A percentile compares a stretch with the other conserved stretches of the same genome.
Conservation (phyloP, 352 stramenopile genomes). For the Globisporangium barbulae region DNA sequence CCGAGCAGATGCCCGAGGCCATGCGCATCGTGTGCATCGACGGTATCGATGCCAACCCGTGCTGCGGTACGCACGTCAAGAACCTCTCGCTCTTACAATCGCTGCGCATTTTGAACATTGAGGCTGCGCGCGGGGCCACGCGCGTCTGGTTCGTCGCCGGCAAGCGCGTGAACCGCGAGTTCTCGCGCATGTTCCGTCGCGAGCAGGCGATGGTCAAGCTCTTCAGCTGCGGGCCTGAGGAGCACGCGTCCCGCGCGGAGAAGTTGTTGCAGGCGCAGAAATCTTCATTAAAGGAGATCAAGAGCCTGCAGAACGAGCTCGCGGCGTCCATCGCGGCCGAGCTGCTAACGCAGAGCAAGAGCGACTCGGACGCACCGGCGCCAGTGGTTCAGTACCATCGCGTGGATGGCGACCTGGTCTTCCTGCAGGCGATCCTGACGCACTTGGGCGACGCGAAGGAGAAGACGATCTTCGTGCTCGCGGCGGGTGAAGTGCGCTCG, state of each 20-base stretch:
- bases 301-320: slow-evolving; percentile 71
- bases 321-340: slow-evolving; percentile 44
- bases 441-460: slow-evolving; percentile 43
- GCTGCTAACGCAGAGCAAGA: slow-evolving; percentile 26
- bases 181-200: slow-evolving; percentile 73
- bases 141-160: slow-evolving; percentile 86
- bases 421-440: slow-evolving; percentile 57
- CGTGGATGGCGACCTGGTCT: slow-evolving; percentile 56
- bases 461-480: slow-evolving; percentile 31
- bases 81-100: slow-evolving; percentile 52
- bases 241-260: slow-evolving; percentile 62
- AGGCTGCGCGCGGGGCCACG: slow-evolving; percentile 58
- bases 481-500: slow-evolving; percentile 34
- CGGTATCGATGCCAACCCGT: slow-evolving; percentile 82
- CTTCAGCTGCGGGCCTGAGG: slow-evolving; percentile 57
- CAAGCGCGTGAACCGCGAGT: slow-evolving; percentile 74
- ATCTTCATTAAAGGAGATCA: slow-evolving; percentile 56
- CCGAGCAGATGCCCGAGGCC: slow-evolving; percentile 49
- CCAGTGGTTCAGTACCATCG: slow-evolving; percentile 56
- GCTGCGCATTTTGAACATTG: slow-evolving; percentile 70
- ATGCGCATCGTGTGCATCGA: slow-evolving; percentile 86
- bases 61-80: slow-evolving; percentile 86
- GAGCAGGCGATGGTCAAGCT: slow-evolving; percentile 72
- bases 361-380: slow-evolving; percentile 7
- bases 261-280: slow-evolving; percentile 69